phyloP scores from a whole-genome alignment of 2,329 filamentous ascomycete species.

The Colletotrichum aenigma region DNA sequence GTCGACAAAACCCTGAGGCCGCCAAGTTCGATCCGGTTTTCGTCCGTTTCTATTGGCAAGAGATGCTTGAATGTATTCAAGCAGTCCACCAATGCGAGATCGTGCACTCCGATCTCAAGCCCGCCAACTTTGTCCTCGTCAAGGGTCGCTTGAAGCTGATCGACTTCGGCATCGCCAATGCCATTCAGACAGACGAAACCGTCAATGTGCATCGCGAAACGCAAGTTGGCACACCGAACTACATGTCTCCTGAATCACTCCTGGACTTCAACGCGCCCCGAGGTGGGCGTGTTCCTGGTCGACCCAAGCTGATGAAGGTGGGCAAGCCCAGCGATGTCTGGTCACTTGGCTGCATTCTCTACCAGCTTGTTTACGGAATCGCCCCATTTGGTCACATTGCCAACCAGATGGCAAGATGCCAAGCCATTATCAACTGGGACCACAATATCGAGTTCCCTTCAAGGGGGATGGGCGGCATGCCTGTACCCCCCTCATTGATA shows the following conservation, averaged over 20 bases:
- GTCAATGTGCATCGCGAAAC: conserved; percentile 97
- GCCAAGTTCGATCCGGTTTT: conserved; percentile 86
- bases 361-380: conserved; percentile 98
- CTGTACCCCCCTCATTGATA: conserved; percentile 63
- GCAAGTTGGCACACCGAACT: conserved; percentile 95
- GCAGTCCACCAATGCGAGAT: conserved; percentile 90
- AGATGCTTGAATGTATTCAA: conserved; percentile 96
- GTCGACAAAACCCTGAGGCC: conserved; percentile 72
- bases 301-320: conserved; percentile 86
- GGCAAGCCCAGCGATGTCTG: conserved; percentile 96
- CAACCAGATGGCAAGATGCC: conserved; percentile 84
- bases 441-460: conserved; percentile 76
- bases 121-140: conserved; percentile 94
- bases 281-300: conserved; percentile 44
- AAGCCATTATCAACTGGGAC: conserved; percentile 82
- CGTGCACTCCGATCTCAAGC: conserved; percentile 96
- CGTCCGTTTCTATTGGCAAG: conserved; percentile 98
- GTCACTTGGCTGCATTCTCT: conserved; percentile 95
- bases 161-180: conserved; percentile 97
- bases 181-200: conserved; percentile 93
- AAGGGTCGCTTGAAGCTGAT: conserved; percentile 92
- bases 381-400: conserved; percentile 92
- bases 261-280: conserved; percentile 79
- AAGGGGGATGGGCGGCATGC: conserved; percentile 68
- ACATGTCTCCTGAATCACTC: conserved; percentile 96